Conservation (phyloP, 73 alveolate genomes). For the Paramecium pentaurelia region DNA sequence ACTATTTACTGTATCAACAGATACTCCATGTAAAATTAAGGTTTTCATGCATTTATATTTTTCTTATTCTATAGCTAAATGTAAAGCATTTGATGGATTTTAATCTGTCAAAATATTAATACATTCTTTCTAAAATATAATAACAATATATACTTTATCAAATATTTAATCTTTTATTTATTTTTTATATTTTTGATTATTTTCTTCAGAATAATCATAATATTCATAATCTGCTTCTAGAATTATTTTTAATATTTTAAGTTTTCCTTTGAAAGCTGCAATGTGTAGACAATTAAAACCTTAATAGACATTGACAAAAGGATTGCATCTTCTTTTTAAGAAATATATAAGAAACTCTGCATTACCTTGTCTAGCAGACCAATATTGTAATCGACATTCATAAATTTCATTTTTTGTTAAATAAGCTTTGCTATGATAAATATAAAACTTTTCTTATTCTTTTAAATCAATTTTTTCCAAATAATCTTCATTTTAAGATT, state of each 20-base stretch:
- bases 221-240: not conserved
- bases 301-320: not conserved
- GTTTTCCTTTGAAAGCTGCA: slow-evolving; percentile 10
- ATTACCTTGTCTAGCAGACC: not conserved
- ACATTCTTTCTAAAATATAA: not conserved
- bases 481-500: not conserved
- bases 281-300: slow-evolving; percentile 26
- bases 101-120: not conserved
- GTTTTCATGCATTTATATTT: slow-evolving; percentile 10
- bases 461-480: not conserved
- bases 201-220: not conserved
- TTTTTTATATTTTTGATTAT: not conserved
- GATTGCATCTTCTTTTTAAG: not conserved
- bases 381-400: not conserved
- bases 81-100: slow-evolving; percentile 15
- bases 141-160: not conserved
- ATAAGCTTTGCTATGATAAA: not conserved
- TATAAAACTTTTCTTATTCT: not conserved
- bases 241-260: not conserved
- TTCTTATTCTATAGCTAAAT: slow-evolving; percentile 21
- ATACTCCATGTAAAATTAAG: not conserved
- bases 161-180: not conserved
- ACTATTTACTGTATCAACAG: not conserved
- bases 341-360: not conserved
- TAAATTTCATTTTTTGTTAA: not conserved